phyloP scores from a whole-genome alignment of 2,329 filamentous ascomycete species.

The Phoma sp. region DNA sequence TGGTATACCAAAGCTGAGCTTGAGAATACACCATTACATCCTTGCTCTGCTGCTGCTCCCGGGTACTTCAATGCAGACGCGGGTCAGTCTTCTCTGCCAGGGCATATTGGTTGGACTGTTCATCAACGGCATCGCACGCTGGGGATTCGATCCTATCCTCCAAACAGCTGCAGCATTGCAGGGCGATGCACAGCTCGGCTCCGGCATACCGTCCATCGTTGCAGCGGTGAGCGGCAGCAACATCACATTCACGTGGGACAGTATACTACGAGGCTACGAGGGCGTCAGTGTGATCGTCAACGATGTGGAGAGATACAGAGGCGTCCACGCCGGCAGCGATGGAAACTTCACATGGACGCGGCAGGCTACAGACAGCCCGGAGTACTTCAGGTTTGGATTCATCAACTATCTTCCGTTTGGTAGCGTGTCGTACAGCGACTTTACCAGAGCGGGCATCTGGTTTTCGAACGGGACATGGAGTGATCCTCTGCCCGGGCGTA shows the following conservation, averaged over 20 bases:
- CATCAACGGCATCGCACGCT: conserved; percentile 89
- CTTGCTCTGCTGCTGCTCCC: conserved; percentile 86
- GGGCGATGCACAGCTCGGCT: conserved; percentile 59
- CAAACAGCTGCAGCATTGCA: conserved; percentile 78
- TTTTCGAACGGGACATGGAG: conserved; percentile 40
- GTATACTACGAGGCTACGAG: conserved; percentile 62
- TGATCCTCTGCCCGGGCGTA: conserved; percentile 14
- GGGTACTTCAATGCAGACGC: conserved; percentile 86
- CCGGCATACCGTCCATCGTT: conserved; percentile 60
- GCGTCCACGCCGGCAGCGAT: conserved; percentile 62
- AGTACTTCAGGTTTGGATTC: conserved; percentile 48
- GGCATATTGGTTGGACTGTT: conserved; percentile 89
- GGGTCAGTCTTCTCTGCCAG: conserved; percentile 85
- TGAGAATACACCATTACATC: conserved; percentile 94
- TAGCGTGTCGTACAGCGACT: conserved; percentile 40
- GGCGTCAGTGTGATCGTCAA: conserved; percentile 85
- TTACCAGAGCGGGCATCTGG: conserved; percentile 44
- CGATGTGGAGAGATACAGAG: conserved; percentile 78
- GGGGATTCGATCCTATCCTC: conserved; percentile 89
- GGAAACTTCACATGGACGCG: conserved; percentile 65
- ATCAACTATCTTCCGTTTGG: conserved; percentile 41
- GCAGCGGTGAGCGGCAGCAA: conserved; percentile 52
- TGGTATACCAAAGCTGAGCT: conserved; percentile 76
- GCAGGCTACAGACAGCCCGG: conserved; percentile 38
- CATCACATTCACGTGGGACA: conserved; percentile 53